phyloP scores from a whole-genome alignment of 75 land plant species.

The Pinus tabuliformis region DNA sequence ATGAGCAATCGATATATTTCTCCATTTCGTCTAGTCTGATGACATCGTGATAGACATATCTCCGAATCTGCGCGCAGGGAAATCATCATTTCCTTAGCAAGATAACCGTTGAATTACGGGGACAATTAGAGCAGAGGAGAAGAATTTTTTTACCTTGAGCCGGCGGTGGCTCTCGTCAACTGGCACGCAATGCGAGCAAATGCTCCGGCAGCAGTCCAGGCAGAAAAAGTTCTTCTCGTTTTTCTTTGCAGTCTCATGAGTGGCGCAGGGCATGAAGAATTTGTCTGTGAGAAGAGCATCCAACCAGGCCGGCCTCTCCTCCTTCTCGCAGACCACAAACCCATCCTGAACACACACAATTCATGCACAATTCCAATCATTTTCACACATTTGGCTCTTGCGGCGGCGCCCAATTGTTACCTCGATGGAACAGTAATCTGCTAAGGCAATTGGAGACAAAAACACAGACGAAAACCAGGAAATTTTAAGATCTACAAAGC shows the following conservation, averaged over 20 bases:
- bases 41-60: conserved; percentile 77
- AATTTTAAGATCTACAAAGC: neutral
- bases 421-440: neutral
- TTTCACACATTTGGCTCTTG: neutral
- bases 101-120: neutral
- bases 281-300: conserved; percentile 47
- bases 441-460: neutral
- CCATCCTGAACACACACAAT: neutral
- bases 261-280: conserved; percentile 53
- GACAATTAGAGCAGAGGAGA: neutral
- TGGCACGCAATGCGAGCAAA: conserved; percentile 57
- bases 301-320: conserved; percentile 42
- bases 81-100: neutral
- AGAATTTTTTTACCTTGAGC: conserved; percentile 34
- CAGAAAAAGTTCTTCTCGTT: conserved; percentile 80
- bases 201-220: conserved; percentile 60
- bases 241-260: conserved; percentile 52
- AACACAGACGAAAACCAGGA: neutral
- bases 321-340: neutral
- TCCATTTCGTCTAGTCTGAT: conserved; percentile 43
- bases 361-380: neutral
- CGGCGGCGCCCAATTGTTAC: neutral
- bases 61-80: conserved; percentile 40
- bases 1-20: neutral
- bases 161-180: conserved; percentile 54